Base-by-base conservation (phyloP, 768 basidiomycete species). In the Agaricus blazei region DNA sequence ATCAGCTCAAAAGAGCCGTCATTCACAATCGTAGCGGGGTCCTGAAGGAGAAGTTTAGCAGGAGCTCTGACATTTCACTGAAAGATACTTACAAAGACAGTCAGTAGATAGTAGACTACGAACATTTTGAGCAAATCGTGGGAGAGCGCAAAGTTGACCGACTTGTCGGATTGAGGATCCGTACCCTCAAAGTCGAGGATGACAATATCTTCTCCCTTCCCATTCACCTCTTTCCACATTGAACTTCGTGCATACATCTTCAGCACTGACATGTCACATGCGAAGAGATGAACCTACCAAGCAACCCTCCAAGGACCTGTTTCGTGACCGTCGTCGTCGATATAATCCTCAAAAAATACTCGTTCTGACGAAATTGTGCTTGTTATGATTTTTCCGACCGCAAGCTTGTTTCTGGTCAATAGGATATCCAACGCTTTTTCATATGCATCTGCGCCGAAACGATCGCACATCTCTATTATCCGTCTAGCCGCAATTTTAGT, bases 1-100 rank as follows among this genome's bases (percentile, higher is more conserved):
- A 67, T 67, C 7, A 69, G 59, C 44, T 69, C 65, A 49, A 64
- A 67, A 9, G 68, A 65, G 12, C 67, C 67, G 38, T 69, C 68
- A 51, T 69, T 69, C 38, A 69, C 61, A 14, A 67, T 63, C 47
- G 65, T 67, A 38, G 59, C 60, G 11, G 68, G 66, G 51, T 69
- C 60, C 60, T 60, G 27, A 26, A n/a, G 15, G 27, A n/a, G 15
- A 6, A 27, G 8, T 29, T 2, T n/a, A 26, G 8, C 19, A 37
- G n/a, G n/a, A 19, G 12, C 23, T n/a, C 23, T 49, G 8, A 19
- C 19, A 19, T 23, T 4, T 15, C 34, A 6, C 36, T 8, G 14
- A 11, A 11, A 8, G 8, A 9, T 40, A 24, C 60, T 52, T 40
- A 60, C 68, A 26, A 66, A 61, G 29, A 67, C 64, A 40, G 64